phyloP scores from a whole-genome alignment of 2,329 filamentous ascomycete species.

The Fusarium sulawesiense region DNA sequence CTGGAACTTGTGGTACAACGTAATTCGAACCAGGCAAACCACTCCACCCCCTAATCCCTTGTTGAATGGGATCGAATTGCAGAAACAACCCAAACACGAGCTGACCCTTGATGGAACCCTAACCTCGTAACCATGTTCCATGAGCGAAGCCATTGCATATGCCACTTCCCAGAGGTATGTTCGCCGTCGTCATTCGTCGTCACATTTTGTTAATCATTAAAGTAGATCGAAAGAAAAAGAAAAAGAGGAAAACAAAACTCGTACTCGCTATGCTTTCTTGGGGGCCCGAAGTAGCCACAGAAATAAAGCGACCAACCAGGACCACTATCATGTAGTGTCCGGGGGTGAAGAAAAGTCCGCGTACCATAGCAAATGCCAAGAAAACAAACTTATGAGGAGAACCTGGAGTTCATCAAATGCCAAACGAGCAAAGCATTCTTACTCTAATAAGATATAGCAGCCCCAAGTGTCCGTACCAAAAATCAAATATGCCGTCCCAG shows the following conservation, averaged over 20 bases:
- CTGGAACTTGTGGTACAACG: slow-evolving; percentile 20
- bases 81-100: neutral
- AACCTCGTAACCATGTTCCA: neutral
- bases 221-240: neutral
- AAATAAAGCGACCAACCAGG: neutral
- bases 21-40: neutral
- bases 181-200: slow-evolving; percentile 26
- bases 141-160: neutral
- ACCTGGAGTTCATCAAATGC: neutral
- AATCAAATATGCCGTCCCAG: slow-evolving; percentile 29
- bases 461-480: slow-evolving; percentile 7
- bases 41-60: neutral
- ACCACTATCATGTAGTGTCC: neutral
- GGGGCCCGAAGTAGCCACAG: neutral
- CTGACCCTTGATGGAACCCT: neutral
- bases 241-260: neutral
- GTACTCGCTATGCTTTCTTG: neutral
- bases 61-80: slow-evolving; percentile 8
- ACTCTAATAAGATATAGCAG: slow-evolving; percentile 10
- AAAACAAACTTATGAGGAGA: neutral
- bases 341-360: neutral
- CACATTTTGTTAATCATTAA: slow-evolving; percentile 33
- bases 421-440: slow-evolving; percentile 7
- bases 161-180: slow-evolving; percentile 3
- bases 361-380: slow-evolving; percentile 1